Conservation (phyloP, 2,329 filamentous ascomycete genomes). For the Colletotrichum somersetense region DNA sequence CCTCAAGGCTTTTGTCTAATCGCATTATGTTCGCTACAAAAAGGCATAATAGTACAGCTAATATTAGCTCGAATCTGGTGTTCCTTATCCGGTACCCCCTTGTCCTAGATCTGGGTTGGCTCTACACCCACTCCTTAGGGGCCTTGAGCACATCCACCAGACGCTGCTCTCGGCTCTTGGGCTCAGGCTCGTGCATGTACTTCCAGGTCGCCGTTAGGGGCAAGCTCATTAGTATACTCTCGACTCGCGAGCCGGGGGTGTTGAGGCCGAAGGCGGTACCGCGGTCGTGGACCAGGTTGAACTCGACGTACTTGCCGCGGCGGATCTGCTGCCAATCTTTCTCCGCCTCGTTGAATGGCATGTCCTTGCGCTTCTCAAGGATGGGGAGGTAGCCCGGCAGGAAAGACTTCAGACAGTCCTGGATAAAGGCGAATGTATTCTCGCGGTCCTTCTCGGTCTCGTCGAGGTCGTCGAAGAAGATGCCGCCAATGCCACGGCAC, state of each 20-base stretch:
- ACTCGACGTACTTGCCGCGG: conserved; percentile 96
- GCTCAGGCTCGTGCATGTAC: conserved; percentile 91
- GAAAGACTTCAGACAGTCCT: conserved; percentile 88
- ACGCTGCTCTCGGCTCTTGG: conserved; percentile 81
- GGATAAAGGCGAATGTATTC: conserved; percentile 89
- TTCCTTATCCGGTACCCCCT: conserved; percentile 22
- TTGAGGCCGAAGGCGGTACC: conserved; percentile 95
- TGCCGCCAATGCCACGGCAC: conserved; percentile 89
- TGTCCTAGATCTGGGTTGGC: background rate
- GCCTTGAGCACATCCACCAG: conserved; percentile 78
- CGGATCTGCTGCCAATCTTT: conserved; percentile 98
- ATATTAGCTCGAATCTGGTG: conserved; percentile 27
- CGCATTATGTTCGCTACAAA: conserved; percentile 37
- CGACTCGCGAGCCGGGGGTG: conserved; percentile 89
- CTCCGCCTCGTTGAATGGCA: conserved; percentile 87
- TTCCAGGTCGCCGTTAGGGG: conserved; percentile 93
- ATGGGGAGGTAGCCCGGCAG: conserved; percentile 93
- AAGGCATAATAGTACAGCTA: conserved; percentile 34
- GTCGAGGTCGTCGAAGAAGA: conserved; percentile 99
- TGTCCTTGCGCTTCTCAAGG: conserved; percentile 87
- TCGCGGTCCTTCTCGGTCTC: conserved; percentile 88
- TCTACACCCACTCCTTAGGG: conserved; percentile 75
- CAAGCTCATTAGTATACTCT: conserved; percentile 98
- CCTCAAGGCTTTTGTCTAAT: conserved; percentile 42
- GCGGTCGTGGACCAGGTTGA: conserved; percentile 96